Conservation (phyloP, 2,329 filamentous ascomycete genomes). For the Lecanicillium sp. region DNA sequence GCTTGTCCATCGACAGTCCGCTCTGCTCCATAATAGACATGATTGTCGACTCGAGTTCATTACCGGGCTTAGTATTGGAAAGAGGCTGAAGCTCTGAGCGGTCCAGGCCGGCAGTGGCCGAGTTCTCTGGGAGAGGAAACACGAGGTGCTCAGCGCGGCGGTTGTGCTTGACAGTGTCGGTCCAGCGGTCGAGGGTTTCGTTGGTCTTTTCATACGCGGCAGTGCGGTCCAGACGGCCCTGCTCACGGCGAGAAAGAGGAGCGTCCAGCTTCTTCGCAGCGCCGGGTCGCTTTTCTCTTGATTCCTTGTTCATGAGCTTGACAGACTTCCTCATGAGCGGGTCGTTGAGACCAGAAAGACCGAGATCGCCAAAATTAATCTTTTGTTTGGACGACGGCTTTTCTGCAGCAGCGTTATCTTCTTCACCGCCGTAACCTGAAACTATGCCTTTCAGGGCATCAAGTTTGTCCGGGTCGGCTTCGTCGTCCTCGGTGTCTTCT, state of each 20-base stretch:
- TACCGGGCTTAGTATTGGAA: constrained; percentile 56
- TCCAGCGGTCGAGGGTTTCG: constrained; percentile 84
- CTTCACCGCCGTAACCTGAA: constrained; percentile 57
- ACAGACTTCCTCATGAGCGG: constrained; percentile 70
- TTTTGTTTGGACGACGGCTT: constrained; percentile 50
- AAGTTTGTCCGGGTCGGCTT: constrained; percentile 47
- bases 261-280: constrained; percentile 65
- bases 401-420: constrained; percentile 39
- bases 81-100: constrained; percentile 59
- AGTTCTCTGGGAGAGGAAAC: constrained; percentile 75
- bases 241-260: constrained; percentile 76
- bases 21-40: constrained; percentile 85
- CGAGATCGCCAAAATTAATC: constrained; percentile 68
- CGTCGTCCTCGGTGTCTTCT: constrained; percentile 37
- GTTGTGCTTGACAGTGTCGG: constrained; percentile 91
- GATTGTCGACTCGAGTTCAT: constrained; percentile 79
- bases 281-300: constrained; percentile 39
- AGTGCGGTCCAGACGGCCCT: constrained; percentile 73
- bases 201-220: constrained; percentile 88
- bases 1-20: constrained; percentile 53
- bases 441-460: constrained; percentile 63
- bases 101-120: constrained; percentile 51
- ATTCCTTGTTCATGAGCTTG: constrained; percentile 63
- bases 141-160: constrained; percentile 82
- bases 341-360: constrained; percentile 63